Conservation (phyloP, 352 stramenopile genomes). For the Phytophthora europaea region DNA sequence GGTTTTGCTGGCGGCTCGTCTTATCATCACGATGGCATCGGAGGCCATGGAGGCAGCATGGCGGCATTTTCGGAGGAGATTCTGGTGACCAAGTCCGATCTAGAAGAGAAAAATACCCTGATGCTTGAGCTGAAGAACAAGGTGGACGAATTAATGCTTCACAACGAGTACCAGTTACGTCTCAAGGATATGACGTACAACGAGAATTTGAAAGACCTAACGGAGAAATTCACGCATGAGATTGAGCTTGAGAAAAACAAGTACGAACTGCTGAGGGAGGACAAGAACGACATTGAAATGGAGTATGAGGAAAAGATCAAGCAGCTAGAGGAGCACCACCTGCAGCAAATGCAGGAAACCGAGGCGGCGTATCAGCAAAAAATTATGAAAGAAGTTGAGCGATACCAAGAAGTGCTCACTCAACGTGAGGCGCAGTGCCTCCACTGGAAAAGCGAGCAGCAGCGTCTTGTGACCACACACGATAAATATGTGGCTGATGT, state of each 20-base stretch:
- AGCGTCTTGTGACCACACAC: conserved; percentile 68
- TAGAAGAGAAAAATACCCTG: conserved; percentile 93
- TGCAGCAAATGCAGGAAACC: conserved; percentile 92
- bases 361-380: conserved; percentile 93
- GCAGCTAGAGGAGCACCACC: conserved; percentile 92
- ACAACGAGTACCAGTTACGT: conserved; percentile 96
- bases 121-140: conserved; percentile 96
- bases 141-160: conserved; percentile 94
- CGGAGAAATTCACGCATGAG: conserved; percentile 94
- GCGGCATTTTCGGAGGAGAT: conserved; percentile 79
- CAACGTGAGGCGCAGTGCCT: conserved; percentile 87
- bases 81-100: conserved; percentile 90
- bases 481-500: conserved; percentile 91
- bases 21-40: conserved; percentile 27
- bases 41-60: conserved; percentile 26
- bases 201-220: conserved; percentile 95
- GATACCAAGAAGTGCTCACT: conserved; percentile 89
- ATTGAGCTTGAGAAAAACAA: conserved; percentile 94
- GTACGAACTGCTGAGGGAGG: conserved; percentile 90
- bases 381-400: conserved; percentile 95
- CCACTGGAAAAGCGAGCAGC: conserved; percentile 79
- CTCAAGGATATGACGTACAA: conserved; percentile 97
- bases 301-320: conserved; percentile 94
- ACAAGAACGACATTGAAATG: conserved; percentile 95
- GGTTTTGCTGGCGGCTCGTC: conserved; percentile 20